Conservation (phyloP, 441 rosid species). For the Brassica balearica region DNA sequence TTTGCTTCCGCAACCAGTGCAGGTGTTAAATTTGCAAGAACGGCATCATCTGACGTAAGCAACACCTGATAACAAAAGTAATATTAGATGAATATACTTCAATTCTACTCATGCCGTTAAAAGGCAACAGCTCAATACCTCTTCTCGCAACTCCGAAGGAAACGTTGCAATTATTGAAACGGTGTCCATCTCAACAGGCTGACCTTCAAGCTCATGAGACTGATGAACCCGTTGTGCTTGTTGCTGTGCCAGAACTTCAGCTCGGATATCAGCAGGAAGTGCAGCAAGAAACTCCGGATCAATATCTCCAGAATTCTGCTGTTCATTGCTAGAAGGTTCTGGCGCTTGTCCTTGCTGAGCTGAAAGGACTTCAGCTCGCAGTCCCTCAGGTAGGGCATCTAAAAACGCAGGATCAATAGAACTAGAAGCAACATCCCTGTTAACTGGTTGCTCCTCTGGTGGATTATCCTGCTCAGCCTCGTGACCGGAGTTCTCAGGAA, state of each 20-base stretch:
- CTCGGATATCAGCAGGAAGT: conserved; percentile 96
- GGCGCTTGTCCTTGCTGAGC: conserved; percentile 92
- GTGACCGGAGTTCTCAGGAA: conserved; percentile 86
- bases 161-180: conserved; percentile 98
- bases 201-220: conserved; percentile 99
- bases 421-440: conserved; percentile 70
- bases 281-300: conserved; percentile 99
- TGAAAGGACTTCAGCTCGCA: conserved; percentile 97
- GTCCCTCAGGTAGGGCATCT: conserved; percentile 98
- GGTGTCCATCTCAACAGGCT: conserved; percentile 99
- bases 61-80: conserved; percentile 67
- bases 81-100: conserved; percentile 17
- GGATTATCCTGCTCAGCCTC: conserved; percentile 90
- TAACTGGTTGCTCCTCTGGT: conserved; percentile 69
- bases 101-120: background rate
- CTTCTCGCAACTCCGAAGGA: conserved; percentile 97
- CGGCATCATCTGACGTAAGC: conserved; percentile 94
- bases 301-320: conserved; percentile 82
- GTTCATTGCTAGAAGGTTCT: conserved; percentile 77
- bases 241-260: conserved; percentile 96
- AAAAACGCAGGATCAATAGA: conserved; percentile 97
- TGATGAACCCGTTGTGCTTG: conserved; percentile 94
- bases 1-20: conserved; percentile 99
- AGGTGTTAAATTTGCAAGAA: conserved; percentile 98
- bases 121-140: conserved; percentile 55